Percentiles rank a stretch among this genome's conserved stretches.
These are phyloP conservation scores for Macaranga tanarius DNA, from an alignment of 441 rosid species.

Conservation along the genomic window DNA sequence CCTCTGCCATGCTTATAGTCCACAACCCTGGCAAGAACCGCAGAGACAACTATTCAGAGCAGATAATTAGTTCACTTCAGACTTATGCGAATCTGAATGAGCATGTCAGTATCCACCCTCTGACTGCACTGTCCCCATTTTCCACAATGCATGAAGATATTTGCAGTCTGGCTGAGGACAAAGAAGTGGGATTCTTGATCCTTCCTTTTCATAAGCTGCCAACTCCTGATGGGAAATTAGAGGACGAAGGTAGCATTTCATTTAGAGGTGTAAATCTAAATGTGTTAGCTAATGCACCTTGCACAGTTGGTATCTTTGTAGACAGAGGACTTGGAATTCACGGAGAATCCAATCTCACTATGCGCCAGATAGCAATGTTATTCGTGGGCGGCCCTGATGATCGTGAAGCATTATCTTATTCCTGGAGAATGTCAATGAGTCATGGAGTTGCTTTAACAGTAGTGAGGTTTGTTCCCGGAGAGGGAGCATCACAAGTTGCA, in stretches of 20 bases:
- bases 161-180: constrained; percentile 48
- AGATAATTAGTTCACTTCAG: constrained; percentile 30
- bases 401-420: constrained; percentile 43
- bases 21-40: constrained; percentile 15
- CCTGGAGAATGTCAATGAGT: constrained; percentile 34
- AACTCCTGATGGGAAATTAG: constrained; percentile 17
- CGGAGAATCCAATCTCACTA: constrained; percentile 5
- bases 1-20: constrained; percentile 40
- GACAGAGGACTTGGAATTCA: constrained; percentile 30
- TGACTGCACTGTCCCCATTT: constrained; percentile 37
- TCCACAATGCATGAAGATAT: constrained; percentile 51
- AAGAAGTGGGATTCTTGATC: constrained; percentile 36
- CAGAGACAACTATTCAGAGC: constrained; percentile 16
- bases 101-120: constrained; percentile 17
- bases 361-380: constrained; percentile 24
- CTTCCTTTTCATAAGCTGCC: constrained; percentile 44
- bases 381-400: constrained; percentile 54
- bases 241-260: constrained; percentile 21
- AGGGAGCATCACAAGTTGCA: constrained; percentile 2
- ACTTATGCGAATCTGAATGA: constrained; percentile 24
- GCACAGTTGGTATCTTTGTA: constrained; percentile 42
- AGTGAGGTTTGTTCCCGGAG: constrained; percentile 29
- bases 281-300: constrained; percentile 41
- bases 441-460: constrained; percentile 33
- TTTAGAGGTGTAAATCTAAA: constrained; percentile 40